Conservation (phyloP, 768 basidiomycete genomes). For the Pisolithus albus region DNA sequence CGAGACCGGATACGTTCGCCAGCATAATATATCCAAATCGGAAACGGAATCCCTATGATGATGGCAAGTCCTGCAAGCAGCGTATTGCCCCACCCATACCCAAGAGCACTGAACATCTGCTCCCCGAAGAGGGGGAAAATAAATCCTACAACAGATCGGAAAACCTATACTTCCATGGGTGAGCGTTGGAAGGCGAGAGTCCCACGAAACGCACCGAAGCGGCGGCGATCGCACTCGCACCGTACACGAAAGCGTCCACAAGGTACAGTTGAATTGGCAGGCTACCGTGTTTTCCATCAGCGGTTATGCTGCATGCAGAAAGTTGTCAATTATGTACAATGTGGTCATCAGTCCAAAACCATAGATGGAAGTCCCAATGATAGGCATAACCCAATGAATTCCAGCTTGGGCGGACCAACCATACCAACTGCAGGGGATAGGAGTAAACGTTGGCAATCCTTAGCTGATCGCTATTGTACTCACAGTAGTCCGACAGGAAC, state of each 20-base stretch:
- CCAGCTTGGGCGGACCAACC: constrained; percentile 72
- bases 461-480: constrained; percentile 18
- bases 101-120: constrained; percentile 58
- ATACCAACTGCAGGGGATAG: constrained; percentile 49
- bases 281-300: constrained; percentile 27
- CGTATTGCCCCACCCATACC: constrained; percentile 64
- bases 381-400: constrained; percentile 72
- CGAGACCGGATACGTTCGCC: constrained; percentile 51
- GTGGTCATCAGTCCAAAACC: constrained; percentile 60
- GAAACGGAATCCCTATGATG: constrained; percentile 64
- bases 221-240: constrained; percentile 60
- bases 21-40: constrained; percentile 62
- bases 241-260: constrained; percentile 63
- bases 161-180: constrained; percentile 30
- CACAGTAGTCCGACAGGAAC: constrained; percentile 66
- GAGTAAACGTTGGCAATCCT: neutral
- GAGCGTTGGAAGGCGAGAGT: neutral
- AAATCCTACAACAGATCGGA: constrained; percentile 59
- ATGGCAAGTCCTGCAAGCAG: constrained; percentile 55
- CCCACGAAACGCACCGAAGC: constrained; percentile 41
- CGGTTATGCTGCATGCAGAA: neutral
- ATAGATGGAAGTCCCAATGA: constrained; percentile 54
- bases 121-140: constrained; percentile 59
- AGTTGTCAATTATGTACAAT: constrained; percentile 34
- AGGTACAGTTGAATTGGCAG: constrained; percentile 65